Evolutionary conservation across 805 yeast genomes (phyloP), one percentile per base, ranked within the genome.

Genomic region (Lachancea mirantina): DNA sequence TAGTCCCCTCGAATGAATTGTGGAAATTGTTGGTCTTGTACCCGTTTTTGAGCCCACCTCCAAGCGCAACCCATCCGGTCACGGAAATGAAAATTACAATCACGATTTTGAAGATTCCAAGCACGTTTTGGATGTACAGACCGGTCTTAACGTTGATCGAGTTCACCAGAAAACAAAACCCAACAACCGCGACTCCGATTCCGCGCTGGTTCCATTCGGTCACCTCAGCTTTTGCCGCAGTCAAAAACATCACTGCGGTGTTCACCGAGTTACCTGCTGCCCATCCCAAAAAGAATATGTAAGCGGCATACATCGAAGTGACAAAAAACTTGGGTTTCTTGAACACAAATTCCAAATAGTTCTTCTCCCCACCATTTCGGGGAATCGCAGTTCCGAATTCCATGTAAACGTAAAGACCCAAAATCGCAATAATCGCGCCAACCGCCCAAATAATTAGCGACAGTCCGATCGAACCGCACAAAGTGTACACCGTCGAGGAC

Each of bases 361-460:
- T 81, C 59, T 81, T 82, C 51, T 84, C 94, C 45, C 92, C 95
- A 44, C 94, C 94, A 49, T 83, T 82, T 60, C 80, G 72, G 28
- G 84, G 84, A 36, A 81, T 74, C 26, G 78, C 78, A 4, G 81
- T 72, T 10, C 94, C 94, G 54, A 80, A 78, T 51, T 82, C 92
- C 76, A 82, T 74, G 55, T 82, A 83, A 3, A 78, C 84, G 49
- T 74, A 68, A 45, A 79, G 55, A 21, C 81, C 81, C 20, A 75
- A 56, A 7, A 71, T 58, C 4, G 89, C 81, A 43, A 82, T 82
- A 21, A 78, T 42, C 6, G 84, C 70, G 28, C 94, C 94, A 10
- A 75, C 76, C 17, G 72, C 72, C 89, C 92, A 83, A 55, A 83
- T 65, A 43, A 83, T 64, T 37, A 83, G 59, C 2, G 84, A 59